phyloP scores from a whole-genome alignment of 2,329 filamentous ascomycete species.

The Fusarium humuli region DNA sequence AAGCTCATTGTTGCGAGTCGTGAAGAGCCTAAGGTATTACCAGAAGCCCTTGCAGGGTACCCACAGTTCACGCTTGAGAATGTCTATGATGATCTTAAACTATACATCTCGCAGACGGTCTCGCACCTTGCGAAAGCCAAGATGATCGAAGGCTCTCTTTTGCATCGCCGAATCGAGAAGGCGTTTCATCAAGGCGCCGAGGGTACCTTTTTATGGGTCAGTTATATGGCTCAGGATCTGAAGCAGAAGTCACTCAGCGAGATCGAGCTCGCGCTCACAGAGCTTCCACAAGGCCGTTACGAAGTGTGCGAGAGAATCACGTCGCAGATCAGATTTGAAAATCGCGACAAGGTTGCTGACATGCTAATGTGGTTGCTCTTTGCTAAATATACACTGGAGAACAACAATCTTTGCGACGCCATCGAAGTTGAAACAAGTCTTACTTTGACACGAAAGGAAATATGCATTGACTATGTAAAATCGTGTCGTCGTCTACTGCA shows the following conservation, averaged over 20 bases:
- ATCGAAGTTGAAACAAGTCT: too few relatives aligned
- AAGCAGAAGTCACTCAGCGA: background rate
- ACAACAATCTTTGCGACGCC: too few relatives aligned
- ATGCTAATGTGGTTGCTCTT: slow-evolving; percentile 21
- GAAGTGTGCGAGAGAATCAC: background rate
- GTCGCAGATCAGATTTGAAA: background rate
- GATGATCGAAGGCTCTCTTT: accelerated
- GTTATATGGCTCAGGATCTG: background rate
- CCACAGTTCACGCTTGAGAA: background rate
- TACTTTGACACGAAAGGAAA: too few relatives aligned
- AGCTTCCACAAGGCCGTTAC: background rate
- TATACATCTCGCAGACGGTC: background rate
- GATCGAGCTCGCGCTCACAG: accelerated
- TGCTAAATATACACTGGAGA: background rate
- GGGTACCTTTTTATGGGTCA: slow-evolving; percentile 6
- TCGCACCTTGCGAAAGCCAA: background rate
- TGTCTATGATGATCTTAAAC: background rate
- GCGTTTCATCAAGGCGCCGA: background rate
- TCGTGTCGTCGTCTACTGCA: too few relatives aligned
- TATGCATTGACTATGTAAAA: too few relatives aligned
- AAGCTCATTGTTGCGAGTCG: background rate
- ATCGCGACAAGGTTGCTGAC: background rate
- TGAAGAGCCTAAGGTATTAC: slow-evolving; percentile 1
- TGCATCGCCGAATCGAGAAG: accelerated
- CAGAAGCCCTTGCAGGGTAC: accelerated